Base-by-base conservation (phyloP, 208 protist genomes). In the Leishmania turanica region DNA sequence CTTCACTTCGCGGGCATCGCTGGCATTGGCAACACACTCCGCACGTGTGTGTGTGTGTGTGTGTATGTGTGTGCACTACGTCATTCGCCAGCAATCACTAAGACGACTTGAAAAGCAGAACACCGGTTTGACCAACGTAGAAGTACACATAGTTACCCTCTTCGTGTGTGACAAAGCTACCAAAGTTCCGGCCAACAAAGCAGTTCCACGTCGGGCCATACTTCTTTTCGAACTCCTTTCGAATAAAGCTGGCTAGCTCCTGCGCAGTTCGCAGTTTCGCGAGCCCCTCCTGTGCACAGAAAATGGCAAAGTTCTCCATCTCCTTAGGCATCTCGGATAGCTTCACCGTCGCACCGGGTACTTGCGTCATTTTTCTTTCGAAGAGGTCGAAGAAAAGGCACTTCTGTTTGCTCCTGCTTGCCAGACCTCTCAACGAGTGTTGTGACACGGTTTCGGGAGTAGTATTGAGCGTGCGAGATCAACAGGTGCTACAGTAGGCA, bases 141-240 rank as follows among this genome's bases (percentile, higher is more conserved):
- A 99, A 99, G 94, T 99, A 99, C 76, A 99, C 99, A 90, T 99
- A 99, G 82, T 96, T 70, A 70, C 95, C 97, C 53, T 99, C 99
- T 89, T 99, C 99, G 86, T 99, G 99, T 0, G 99, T 99, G 53
- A 99, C 99, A 89, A 99, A 99, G 76, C 99, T 99, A 65, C 99
- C 99, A 92, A 99, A 99, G 90, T 99, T 99, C 74, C 99, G 94
- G 65, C 99, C 99, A 40, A 99, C 99, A 89, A 99, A 99, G 92
- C 99, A 99, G 91, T 99, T 99, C 99, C 99, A 99, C 47, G 99
- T 99, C 1, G 99, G 98, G 80, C 98, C 96, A 87, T 99, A 99
- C 84, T 99, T 99, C 58, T 97, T 98, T 88, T 99, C 99, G 83
- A 99, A 99, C 84, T 99, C 99, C 86, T 99, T 99, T 88, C 99